phyloP scores from a whole-genome alignment of 2,329 filamentous ascomycete genomes.

The Gaeumannomyces sp. region DNA sequence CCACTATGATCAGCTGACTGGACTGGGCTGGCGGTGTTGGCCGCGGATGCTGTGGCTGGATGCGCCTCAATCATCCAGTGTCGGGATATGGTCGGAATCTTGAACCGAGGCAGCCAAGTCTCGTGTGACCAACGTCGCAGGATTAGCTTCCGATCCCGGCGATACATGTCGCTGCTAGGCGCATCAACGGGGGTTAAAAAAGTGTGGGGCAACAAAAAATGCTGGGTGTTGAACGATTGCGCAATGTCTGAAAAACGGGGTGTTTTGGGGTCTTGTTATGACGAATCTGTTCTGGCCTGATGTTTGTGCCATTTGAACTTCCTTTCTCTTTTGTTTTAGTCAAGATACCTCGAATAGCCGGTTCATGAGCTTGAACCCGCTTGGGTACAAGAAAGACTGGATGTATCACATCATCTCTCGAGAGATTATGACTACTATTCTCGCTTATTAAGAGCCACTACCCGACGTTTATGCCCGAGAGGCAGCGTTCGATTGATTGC shows the following conservation, averaged over 20 bases:
- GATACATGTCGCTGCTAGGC: neutral
- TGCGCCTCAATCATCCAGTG: no score
- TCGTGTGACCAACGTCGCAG: neutral
- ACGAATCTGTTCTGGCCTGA: neutral
- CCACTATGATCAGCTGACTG: neutral
- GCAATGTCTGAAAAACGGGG: neutral
- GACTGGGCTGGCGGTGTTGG: neutral
- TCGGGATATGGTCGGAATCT: neutral
- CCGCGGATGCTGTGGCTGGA: neutral
- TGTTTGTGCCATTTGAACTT: neutral
- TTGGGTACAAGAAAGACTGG: neutral
- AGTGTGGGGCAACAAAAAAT: neutral
- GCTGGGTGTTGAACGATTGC: neutral
- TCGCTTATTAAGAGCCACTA: no score
- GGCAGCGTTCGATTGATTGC: no score
- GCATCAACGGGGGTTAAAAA: neutral
- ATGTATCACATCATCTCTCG: neutral
- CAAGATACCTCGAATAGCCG: neutral
- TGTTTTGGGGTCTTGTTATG: neutral
- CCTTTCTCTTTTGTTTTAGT: neutral
- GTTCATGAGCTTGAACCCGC: neutral
- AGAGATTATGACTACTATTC: no score
- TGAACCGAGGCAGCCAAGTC: neutral
- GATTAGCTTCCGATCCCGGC: constrained; percentile 9
- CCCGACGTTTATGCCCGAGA: no score